Evolutionary conservation across 73 alveolate genomes (phyloP).

Genomic region (Diophrys sp.): DNA sequence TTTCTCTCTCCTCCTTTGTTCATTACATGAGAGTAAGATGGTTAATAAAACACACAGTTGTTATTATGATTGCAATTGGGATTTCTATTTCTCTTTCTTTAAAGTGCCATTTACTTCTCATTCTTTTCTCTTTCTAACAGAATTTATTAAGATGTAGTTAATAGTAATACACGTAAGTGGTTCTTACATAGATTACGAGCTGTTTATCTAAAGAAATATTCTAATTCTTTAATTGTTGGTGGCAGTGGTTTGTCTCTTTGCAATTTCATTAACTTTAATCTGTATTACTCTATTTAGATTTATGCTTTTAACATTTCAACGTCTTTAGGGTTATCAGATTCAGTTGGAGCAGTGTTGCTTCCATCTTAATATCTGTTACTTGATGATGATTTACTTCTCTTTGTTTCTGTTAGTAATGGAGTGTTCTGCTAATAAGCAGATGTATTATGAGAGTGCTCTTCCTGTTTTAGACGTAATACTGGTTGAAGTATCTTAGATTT

Average conservation of each 20-base stretch:
- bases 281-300: neutral
- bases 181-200: neutral
- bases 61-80: conserved; percentile 28
- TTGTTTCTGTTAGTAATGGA: too few species aligned
- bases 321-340: neutral
- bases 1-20: neutral
- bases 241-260: neutral
- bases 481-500: too few species aligned
- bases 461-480: neutral
- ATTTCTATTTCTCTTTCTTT: conserved; percentile 1
- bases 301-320: neutral
- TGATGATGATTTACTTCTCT: too few species aligned
- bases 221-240: neutral
- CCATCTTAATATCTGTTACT: too few species aligned
- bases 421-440: neutral
- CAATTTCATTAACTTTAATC: neutral
- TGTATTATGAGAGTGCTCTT: neutral
- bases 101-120: neutral
- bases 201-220: neutral
- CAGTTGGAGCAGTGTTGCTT: too few species aligned
- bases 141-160: neutral
- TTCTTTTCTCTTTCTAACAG: neutral
- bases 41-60: conserved; percentile 14
- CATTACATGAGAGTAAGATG: neutral
- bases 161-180: neutral